These are phyloP conservation scores for Zhuliangozyma parablackwelliae DNA, from an alignment of 1,139 yeast species.

Conservation along the genomic window DNA sequence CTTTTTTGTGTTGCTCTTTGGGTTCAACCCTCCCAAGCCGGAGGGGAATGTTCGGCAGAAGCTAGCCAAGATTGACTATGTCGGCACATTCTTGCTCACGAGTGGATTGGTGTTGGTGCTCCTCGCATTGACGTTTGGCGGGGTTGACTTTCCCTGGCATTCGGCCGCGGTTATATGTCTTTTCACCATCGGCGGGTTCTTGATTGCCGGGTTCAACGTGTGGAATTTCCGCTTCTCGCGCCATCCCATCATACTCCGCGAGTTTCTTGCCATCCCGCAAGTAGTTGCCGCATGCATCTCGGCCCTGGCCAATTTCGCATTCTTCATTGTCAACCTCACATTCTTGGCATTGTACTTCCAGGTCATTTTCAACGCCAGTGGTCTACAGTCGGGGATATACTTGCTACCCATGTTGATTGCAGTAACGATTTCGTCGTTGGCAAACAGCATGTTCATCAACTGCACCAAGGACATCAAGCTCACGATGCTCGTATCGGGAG, in stretches of 20 bases:
- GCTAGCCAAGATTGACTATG: constrained; percentile 31
- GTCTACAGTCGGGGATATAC: constrained; percentile 58
- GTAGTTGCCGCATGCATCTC: constrained; percentile 35
- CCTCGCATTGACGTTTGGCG: constrained; percentile 35
- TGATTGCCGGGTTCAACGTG: constrained; percentile 32
- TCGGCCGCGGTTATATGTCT: constrained; percentile 54
- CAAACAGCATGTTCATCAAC: constrained; percentile 44
- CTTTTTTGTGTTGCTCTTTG: constrained; percentile 35
- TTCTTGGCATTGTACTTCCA: constrained; percentile 56
- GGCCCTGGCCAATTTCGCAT: constrained; percentile 37
- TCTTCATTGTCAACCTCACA: constrained; percentile 40
- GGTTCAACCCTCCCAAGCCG: constrained; percentile 56
- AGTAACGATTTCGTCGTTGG: constrained; percentile 44
- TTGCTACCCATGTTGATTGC: constrained; percentile 52
- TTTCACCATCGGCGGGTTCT: constrained; percentile 52
- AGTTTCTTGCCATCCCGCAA: constrained; percentile 32
- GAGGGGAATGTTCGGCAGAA: constrained; percentile 37
- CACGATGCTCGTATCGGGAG: constrained; percentile 39
- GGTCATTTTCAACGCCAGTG: constrained; percentile 41
- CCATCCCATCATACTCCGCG: constrained; percentile 44
- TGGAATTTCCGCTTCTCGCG: constrained; percentile 48
- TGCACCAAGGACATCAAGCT: constrained; percentile 47
- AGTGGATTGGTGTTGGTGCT: constrained; percentile 28
- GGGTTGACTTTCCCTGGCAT: constrained; percentile 31
- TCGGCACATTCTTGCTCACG: constrained; percentile 27